Evolutionary conservation across 1,284 basidiomycete species (phyloP).

Genomic region (Ganoderma boninense): DNA sequence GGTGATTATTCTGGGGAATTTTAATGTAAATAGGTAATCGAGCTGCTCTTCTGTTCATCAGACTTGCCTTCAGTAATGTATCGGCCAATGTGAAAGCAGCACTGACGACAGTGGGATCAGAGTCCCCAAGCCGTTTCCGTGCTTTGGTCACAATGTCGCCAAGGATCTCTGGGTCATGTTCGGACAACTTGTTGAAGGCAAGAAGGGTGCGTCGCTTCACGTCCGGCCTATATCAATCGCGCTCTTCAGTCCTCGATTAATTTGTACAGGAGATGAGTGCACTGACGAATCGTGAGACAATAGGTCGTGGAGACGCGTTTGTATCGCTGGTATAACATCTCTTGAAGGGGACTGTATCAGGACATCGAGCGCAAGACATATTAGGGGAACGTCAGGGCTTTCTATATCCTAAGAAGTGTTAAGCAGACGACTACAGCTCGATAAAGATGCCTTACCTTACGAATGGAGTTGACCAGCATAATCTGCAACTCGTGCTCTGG

Average conservation of each 20-base stretch:
- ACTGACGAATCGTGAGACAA: constrained; percentile 78
- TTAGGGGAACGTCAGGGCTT: constrained; percentile 55
- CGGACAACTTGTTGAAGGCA: constrained; percentile 63
- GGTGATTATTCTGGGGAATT: constrained; percentile 17
- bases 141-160: constrained; percentile 52
- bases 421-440: constrained; percentile 15
- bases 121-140: constrained; percentile 55
- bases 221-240: constrained; percentile 51
- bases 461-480: constrained; percentile 85
- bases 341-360: constrained; percentile 65
- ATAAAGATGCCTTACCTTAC: constrained; percentile 59
- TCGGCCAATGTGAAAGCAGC: constrained; percentile 54
- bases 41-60: not conserved
- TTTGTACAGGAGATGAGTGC: constrained; percentile 37
- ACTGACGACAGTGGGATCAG: constrained; percentile 53
- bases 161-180: constrained; percentile 56
- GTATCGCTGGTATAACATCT: constrained; percentile 77
- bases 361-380: constrained; percentile 77
- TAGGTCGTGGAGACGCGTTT: constrained; percentile 67
- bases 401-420: constrained; percentile 68
- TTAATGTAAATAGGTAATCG: not conserved
- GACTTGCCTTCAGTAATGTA: constrained; percentile 39
- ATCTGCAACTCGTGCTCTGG: constrained; percentile 71
- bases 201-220: constrained; percentile 70
- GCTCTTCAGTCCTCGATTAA: constrained; percentile 5